Conservation (phyloP, 2,329 filamentous ascomycete species). For the Arthrobotrys entomopaga region DNA sequence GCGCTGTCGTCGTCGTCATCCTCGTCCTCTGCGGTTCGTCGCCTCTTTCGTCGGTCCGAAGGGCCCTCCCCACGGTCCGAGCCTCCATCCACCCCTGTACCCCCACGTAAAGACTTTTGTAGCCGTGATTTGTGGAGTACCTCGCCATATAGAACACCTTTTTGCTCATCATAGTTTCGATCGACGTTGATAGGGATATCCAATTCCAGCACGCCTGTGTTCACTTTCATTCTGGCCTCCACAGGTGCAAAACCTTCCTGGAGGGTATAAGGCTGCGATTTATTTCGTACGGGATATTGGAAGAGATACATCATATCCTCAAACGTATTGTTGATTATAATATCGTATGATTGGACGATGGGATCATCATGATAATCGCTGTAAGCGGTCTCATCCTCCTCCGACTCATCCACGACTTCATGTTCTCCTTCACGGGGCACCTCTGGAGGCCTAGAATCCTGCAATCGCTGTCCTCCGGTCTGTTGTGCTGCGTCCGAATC, state of each 20-base stretch:
- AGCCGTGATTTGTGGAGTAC: conserved; percentile 70
- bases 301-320: conserved; percentile 80
- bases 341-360: conserved; percentile 78
- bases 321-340: conserved; percentile 82
- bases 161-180: conserved; percentile 81
- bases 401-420: conserved; percentile 21
- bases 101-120: conserved; percentile 59
- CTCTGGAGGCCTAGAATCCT: not conserved
- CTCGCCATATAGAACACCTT: conserved; percentile 84
- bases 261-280: conserved; percentile 72
- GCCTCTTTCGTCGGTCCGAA: conserved; percentile 57
- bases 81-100: conserved; percentile 60
- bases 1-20: conserved; percentile 62
- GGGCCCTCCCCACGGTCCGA: conserved; percentile 60
- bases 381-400: conserved; percentile 34
- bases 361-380: conserved; percentile 69
- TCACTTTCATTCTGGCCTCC: conserved; percentile 82
- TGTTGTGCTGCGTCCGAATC: conserved; percentile 17
- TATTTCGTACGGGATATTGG: conserved; percentile 83
- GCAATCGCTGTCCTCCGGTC: conserved; percentile 1
- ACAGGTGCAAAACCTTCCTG: conserved; percentile 69
- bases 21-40: conserved; percentile 63
- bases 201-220: conserved; percentile 85
- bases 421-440: not conserved
- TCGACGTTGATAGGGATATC: conserved; percentile 84